phyloP scores from a whole-genome alignment of 345 rosid species.

The Eutrema yunnanense region DNA sequence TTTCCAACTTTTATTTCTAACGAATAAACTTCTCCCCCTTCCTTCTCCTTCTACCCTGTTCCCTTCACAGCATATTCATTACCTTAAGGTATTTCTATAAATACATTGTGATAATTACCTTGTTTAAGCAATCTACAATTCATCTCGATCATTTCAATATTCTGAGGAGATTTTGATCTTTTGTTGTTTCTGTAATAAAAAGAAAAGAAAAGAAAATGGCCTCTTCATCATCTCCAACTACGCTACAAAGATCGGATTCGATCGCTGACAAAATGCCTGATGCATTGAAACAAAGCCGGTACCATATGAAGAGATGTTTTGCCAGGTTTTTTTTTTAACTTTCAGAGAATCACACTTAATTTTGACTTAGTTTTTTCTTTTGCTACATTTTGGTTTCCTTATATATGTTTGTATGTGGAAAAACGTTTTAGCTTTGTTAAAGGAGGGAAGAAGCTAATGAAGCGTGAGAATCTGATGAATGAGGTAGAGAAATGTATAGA shows the following conservation, averaged over 20 bases:
- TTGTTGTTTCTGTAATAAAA: not conserved
- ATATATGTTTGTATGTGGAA: not conserved
- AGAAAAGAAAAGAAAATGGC: constrained; percentile 26
- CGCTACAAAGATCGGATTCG: constrained; percentile 53
- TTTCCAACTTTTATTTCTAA: constrained; percentile 34
- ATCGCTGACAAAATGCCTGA: constrained; percentile 84
- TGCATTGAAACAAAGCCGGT: constrained; percentile 70
- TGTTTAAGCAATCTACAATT: constrained; percentile 14
- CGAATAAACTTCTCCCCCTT: constrained; percentile 46
- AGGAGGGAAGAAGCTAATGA: constrained; percentile 63
- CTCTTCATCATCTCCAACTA: constrained; percentile 24
- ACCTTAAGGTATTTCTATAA: not conserved
- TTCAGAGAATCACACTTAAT: not conserved
- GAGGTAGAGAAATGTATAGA: constrained; percentile 60
- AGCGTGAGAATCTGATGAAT: constrained; percentile 51
- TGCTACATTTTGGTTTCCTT: not conserved
- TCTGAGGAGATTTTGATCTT: constrained; percentile 4
- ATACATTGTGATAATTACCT: not conserved
- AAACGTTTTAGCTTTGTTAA: constrained; percentile 41
- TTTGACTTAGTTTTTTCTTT: not conserved
- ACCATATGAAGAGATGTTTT: constrained; percentile 76
- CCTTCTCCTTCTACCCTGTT: constrained; percentile 15
- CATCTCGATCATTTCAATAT: constrained; percentile 12
- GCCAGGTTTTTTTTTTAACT: constrained; percentile 38
- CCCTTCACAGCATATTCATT: constrained; percentile 10